Conservation (phyloP, 1,284 basidiomycete species). For the Pseudozyma pruni region DNA sequence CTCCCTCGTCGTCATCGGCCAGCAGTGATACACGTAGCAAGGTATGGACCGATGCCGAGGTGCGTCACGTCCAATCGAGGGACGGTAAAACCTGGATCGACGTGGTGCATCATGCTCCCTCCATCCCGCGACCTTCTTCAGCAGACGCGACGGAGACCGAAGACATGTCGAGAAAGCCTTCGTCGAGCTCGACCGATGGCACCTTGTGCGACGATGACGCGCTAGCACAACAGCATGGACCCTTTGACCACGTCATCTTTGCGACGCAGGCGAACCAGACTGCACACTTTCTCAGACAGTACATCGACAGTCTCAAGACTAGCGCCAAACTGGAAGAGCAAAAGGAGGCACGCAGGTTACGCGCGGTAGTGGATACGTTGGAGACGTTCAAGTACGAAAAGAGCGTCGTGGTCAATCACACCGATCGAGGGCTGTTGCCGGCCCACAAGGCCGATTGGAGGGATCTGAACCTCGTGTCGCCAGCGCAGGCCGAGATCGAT, state of each 20-base stretch:
- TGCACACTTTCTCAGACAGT: conserved; percentile 37
- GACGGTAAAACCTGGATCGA: conserved; percentile 13
- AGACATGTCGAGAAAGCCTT: conserved; percentile 5
- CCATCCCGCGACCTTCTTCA: not conserved
- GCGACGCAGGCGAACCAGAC: conserved; percentile 65
- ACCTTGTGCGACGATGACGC: conserved; percentile 6
- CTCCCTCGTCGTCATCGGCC: no score
- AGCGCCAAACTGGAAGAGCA: not conserved
- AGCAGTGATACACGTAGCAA: conserved; percentile 2
- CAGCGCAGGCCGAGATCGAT: not conserved
- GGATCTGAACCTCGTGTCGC: conserved; percentile 57
- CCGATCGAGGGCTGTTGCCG: conserved; percentile 46
- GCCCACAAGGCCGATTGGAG: conserved; percentile 36
- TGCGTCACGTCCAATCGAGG: conserved; percentile 3
- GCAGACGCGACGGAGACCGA: not conserved
- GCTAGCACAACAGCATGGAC: conserved; percentile 24
- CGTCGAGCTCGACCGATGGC: conserved; percentile 7
- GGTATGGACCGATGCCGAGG: conserved; percentile 29
- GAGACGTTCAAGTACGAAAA: conserved; percentile 35
- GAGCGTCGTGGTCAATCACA: conserved; percentile 55
- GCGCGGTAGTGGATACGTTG: conserved; percentile 13
- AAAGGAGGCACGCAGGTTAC: conserved; percentile 12
- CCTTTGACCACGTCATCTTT: conserved; percentile 61
- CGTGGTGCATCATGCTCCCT: conserved; percentile 15
- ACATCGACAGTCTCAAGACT: conserved; percentile 1